Evolutionary conservation across 2,329 filamentous ascomycete genomes (phyloP), one percentile per base, ranked within the genome.

Genomic region (Colletotrichum eleusines): DNA sequence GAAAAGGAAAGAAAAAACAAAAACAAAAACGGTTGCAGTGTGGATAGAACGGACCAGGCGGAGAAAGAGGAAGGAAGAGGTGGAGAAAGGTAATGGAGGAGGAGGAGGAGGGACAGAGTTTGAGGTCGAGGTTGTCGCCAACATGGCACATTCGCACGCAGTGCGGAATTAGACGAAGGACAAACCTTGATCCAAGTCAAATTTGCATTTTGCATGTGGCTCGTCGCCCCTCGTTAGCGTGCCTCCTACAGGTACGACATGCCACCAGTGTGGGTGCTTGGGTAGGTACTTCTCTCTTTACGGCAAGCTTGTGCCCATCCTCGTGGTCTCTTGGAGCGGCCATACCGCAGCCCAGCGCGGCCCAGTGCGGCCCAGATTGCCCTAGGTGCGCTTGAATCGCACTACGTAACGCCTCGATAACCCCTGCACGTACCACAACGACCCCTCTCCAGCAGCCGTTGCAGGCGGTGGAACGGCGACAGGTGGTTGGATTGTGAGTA

Each of bases 171-270:
- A 59, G 65, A 69, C 58, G 60, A 68, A 63, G 57, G 64, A 71
- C 26, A 55, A 72, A 72, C 69, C 69, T 72, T 72, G 66, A 73
- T 65, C 68, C 62, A 72, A 38, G 69, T 68, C 69, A 69, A 72
- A 72, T 72, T 72, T 72, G 69, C 69, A 69, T 70, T 72, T 70
- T 72, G 40, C 69, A 70, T 72, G 69, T 72, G 69, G 69, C 54
- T 65, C 66, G 59, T 70, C 66, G 66, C 54, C 66, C 69, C 69
- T 71, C 69, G 50, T 46, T 69, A 69, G 69, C 69, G 64, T 55
- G 48, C 59, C 44, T 68, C 20, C 50, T 40, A 62, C 42, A 44
- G 42, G 42, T 44, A 44, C 69, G 58, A 58, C 57, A 58, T 67
- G 26, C 23, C 44, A 46, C 44, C 31, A 44, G 33, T 35, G 40